Evolutionary conservation across 202 grass and related monocot genomes (phyloP), one percentile per base, ranked within the genome.

Genomic region (Saccharum hybrid): DNA sequence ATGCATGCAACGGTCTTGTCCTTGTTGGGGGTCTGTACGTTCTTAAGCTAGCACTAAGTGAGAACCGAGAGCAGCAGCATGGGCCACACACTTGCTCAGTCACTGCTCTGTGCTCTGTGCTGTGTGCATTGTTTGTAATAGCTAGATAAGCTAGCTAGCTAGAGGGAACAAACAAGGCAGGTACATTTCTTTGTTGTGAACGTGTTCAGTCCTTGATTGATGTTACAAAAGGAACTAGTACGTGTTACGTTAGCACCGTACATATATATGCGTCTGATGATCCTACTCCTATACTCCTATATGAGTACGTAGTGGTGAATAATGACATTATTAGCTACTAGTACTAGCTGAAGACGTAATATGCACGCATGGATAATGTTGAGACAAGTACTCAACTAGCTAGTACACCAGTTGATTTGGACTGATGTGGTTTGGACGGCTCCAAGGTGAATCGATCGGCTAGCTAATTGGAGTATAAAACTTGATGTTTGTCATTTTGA

Each of bases 1-100:
- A 46, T 15, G 45, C 45, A 48, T 48, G 46, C 79, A 77, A 42
- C n/a, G 43, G 79, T 77, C 21, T 56, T 54, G 36, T 82, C 72
- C 38, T 82, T 70, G 73, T 77, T 81, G 63, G 39, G 52, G 43
- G 33, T 14, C 14, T 48, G 45, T 52, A 15, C 13, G 42, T 8
- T 16, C 21, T 51, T 51, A 14, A 34, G 6, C 2, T 4, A 22
- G 48, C 48, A 51, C 14, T n/a, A 56, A 21, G 19, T 83, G 34
- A 26, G 5, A 56, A n/a, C 18, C 0, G 16, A 75, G 4, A 28
- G 8, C 6, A 62, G 43, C 65, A 18, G 46, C 70, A 13, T 67
- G 37, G 45, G 6, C 3, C 36, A 54, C 49, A 16, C 3, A 42
- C 45, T 49, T 64, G 22, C 30, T 72, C 23, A 31, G 68, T 15